Percentiles rank a stretch among this genome's conserved stretches.
Evolutionary conservation across 441 rosid genomes (phyloP).

Genomic region (Arabidopsis lyrata): DNA sequence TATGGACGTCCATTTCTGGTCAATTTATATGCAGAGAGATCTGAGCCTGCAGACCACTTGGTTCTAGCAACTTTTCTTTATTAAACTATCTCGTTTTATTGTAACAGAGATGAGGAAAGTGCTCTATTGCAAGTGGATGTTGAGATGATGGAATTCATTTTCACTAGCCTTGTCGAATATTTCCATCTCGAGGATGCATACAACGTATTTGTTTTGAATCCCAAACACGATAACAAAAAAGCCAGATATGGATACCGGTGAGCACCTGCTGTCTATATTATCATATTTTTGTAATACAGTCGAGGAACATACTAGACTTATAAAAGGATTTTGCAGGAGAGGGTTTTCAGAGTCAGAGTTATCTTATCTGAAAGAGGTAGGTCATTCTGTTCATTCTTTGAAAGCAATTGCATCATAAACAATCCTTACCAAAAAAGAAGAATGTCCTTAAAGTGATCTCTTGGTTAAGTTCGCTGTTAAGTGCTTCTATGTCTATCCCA

Average conservation of each 20-base stretch:
- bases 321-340: slow-evolving; percentile 67
- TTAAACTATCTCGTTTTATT: slow-evolving; percentile 36
- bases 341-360: slow-evolving; percentile 92
- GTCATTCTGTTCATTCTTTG: slow-evolving; percentile 23
- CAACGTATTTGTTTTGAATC: slow-evolving; percentile 90
- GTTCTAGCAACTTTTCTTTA: slow-evolving; percentile 30
- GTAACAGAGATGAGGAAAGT: slow-evolving; percentile 67
- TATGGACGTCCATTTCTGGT: slow-evolving; percentile 16
- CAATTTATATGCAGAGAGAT: slow-evolving; percentile 10
- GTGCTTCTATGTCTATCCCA: slow-evolving; percentile 18
- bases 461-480: slow-evolving; percentile 7
- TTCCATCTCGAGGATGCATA: slow-evolving; percentile 89
- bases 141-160: slow-evolving; percentile 85
- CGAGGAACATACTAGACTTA: slow-evolving; percentile 34
- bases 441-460: slow-evolving; percentile 13
- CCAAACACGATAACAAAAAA: slow-evolving; percentile 57
- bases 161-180: slow-evolving; percentile 88
- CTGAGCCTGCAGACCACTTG: slow-evolving; percentile 24
- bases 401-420: slow-evolving; percentile 12
- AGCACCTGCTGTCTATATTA: slow-evolving; percentile 29
- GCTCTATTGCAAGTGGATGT: slow-evolving; percentile 89
- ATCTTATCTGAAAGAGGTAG: slow-evolving; percentile 83
- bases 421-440: slow-evolving; percentile 22
- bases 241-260: slow-evolving; percentile 94
- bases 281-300: slow-evolving; percentile 2